Evolutionary conservation across 2,329 filamentous ascomycete genomes (phyloP), one percentile per base, ranked within the genome.

Genomic region (Cladophialophora exuberans): DNA sequence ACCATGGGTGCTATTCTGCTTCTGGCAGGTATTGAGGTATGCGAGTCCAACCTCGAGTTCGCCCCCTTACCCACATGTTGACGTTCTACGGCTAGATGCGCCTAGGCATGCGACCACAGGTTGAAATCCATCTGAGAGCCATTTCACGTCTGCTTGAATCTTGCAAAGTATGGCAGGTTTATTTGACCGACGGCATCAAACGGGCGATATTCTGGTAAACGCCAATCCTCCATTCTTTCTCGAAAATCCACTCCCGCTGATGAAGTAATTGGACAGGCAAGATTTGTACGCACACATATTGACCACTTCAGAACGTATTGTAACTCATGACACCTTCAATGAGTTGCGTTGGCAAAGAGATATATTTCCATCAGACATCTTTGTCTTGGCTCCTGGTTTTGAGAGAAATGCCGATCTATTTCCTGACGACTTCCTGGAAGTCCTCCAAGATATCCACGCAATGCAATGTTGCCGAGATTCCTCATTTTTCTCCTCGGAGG

Each of bases 121-220:
- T 76, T 4, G 70, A 76, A 43, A 64, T 77, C 54, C 75, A 78
- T 23, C 69, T 78, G 70, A 61, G 61, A 0, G 75, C 74, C 26
- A 64, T 78, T 3, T 63, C 65, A 7, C 62, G 64, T 22, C 60
- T 77, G 1, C 70, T 77, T 7, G 46, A 65, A 2, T 38, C 71
- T 0, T 73, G 71, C 53, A 61, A 60, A 51, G 64, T 42, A 4
- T 31, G 64, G 2, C 64, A 67, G 1, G 45, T 73, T 0, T 54
- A 62, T 52, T 52, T 78, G 0, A 74, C 64, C 1, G 66, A 63
- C 7, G 70, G 70, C 0, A 76, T 78, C 4, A 77, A 77, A 56
- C 71, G 75, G 1, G 75, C 75, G 0, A 74, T 76, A 25, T 77
- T 77, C 54, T 77, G 74, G 74, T 75, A 47, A 62, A 68, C 17